These are phyloP conservation scores for Biscutella laevigata DNA, from an alignment of 441 rosid genomes.

Conservation along the genomic window DNA sequence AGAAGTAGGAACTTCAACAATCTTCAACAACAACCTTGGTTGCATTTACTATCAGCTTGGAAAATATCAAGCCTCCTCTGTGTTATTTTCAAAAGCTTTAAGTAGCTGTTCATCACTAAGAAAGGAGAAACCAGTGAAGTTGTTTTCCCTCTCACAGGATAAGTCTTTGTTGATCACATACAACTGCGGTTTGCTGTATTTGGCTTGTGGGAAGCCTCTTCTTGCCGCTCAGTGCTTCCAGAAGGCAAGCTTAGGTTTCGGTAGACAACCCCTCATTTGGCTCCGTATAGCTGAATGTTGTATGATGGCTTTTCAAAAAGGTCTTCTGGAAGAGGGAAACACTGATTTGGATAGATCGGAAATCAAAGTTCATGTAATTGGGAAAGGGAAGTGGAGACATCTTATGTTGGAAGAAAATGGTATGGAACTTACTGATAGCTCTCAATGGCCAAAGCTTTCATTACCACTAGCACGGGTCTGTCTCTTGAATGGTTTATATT, in stretches of 20 bases:
- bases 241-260: conserved; percentile 64
- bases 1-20: conserved; percentile 59
- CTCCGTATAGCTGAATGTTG: conserved; percentile 94
- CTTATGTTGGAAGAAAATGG: conserved; percentile 50
- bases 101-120: conserved; percentile 48
- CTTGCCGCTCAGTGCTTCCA: conserved; percentile 82
- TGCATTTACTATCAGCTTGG: conserved; percentile 82
- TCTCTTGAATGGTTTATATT: conserved; percentile 62
- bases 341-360: conserved; percentile 43
- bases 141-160: conserved; percentile 68
- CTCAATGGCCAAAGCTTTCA: conserved; percentile 65
- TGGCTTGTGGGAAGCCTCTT: conserved; percentile 79
- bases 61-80: conserved; percentile 53
- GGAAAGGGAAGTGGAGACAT: conserved; percentile 90
- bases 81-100: conserved; percentile 73
- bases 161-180: conserved; percentile 73
- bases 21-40: conserved; percentile 87
- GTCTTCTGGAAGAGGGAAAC: conserved; percentile 39
- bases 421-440: conserved; percentile 33
- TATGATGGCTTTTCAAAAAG: conserved; percentile 74
- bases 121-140: conserved; percentile 63
- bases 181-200: conserved; percentile 75
- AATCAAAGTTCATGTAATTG: conserved; percentile 50
- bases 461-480: conserved; percentile 67
- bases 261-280: conserved; percentile 71